Percentiles rank a stretch among this genome's conserved stretches.
These are phyloP conservation scores for Carnegiea gigantea DNA, from an alignment of 179 eudicot species.

Conservation along the genomic window DNA sequence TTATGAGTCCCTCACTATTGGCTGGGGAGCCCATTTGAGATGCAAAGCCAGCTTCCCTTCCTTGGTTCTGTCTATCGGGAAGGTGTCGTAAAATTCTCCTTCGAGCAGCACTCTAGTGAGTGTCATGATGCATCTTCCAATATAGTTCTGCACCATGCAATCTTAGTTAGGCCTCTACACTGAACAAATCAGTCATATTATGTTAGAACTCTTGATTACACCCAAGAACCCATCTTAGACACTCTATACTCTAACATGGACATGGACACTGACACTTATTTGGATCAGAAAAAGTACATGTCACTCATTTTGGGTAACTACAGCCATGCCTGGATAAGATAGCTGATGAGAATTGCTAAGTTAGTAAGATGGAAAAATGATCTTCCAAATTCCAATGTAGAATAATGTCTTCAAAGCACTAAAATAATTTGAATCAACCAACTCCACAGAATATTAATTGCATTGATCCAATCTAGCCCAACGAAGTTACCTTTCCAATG, in stretches of 20 bases:
- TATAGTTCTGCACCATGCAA: constrained; percentile 51
- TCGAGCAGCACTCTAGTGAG: constrained; percentile 70
- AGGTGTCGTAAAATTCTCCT: constrained; percentile 62
- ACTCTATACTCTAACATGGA: not conserved
- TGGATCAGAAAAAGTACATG: not conserved
- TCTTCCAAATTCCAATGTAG: not conserved
- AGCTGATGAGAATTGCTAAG: not conserved
- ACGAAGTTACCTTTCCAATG: no score
- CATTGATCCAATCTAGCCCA: no score
- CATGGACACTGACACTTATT: not conserved
- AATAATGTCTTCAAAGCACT: not conserved
- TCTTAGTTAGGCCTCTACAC: constrained; percentile 5
- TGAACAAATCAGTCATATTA: not conserved
- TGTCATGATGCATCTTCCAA: constrained; percentile 81
- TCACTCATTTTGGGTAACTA: not conserved
- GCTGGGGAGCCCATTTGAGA: constrained; percentile 75
- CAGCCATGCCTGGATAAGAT: not conserved
- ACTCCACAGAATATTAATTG: no score
- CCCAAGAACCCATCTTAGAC: not conserved
- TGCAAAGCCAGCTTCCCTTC: constrained; percentile 63
- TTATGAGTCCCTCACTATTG: constrained; percentile 60
- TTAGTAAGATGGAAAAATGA: not conserved
- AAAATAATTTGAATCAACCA: no score
- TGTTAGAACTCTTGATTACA: not conserved
- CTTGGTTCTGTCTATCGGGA: constrained; percentile 59